Conservation (phyloP, 2,329 filamentous ascomycete species). For the Colletotrichum horii region DNA sequence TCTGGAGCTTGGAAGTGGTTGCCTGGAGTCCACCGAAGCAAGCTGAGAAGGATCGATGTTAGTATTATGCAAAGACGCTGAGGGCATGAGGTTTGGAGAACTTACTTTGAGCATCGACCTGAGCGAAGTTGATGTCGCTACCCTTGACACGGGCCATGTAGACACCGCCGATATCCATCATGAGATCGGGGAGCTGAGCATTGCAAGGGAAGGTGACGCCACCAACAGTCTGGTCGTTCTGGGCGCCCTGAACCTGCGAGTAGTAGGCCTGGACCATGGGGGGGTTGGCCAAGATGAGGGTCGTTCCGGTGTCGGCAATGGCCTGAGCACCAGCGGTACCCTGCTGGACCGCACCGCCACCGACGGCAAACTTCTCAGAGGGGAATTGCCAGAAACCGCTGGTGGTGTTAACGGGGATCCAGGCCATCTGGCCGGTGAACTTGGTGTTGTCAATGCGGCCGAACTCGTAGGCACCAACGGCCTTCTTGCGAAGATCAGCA, state of each 20-base stretch:
- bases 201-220: conserved; percentile 55
- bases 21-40: conserved; percentile 75
- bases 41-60: conserved; percentile 32
- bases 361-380: conserved; percentile 62
- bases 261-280: conserved; percentile 56
- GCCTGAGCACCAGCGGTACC: conserved; percentile 45
- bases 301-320: conserved; percentile 66
- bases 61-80: not conserved
- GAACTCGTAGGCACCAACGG: conserved; percentile 74
- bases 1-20: conserved; percentile 59
- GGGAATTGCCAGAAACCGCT: conserved; percentile 74
- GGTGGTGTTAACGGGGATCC: conserved; percentile 64
- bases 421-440: conserved; percentile 67
- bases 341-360: conserved; percentile 40
- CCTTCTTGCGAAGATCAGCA: conserved; percentile 66
- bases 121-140: conserved; percentile 57
- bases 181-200: conserved; percentile 50
- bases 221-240: conserved; percentile 41
- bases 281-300: conserved; percentile 64
- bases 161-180: conserved; percentile 60
- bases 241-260: conserved; percentile 47
- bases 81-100: conserved; percentile 9
- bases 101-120: conserved; percentile 56
- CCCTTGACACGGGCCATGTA: conserved; percentile 64
- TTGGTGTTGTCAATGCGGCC: conserved; percentile 70